Base-by-base conservation (phyloP, 495 filamentous ascomycete species). In the Podospora bellae-mahoneyi region DNA sequence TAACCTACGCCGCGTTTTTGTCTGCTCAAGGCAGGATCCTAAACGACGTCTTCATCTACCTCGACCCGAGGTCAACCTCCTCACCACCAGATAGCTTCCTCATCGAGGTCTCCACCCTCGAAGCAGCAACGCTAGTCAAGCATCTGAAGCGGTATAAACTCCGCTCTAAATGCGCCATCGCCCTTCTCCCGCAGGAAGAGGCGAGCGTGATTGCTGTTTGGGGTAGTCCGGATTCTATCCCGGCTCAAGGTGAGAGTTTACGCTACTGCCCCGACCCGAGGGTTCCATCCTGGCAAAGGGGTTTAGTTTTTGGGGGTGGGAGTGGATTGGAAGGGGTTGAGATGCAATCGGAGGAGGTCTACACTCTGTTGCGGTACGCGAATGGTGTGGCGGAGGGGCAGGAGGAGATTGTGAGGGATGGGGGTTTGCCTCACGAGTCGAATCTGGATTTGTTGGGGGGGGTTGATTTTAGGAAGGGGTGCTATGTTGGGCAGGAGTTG, bases 401-500 rank as follows among this genome's bases (percentile, higher is more conserved):
- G 73, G 69, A 71, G 0, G 95, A 99, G 82, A 88, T 99, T 18
- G 76, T 86, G 26, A 76, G 81, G 60, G 90, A 88, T 57, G 77
- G 82, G 3, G 88, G 92, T 28, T 80, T 98, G 59, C 92, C 93
- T 23, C 87, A 90, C 70, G 93, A 97, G 76, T 88, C 81, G 67
- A 95, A 97, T 76, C 82, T 97, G 70, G 95, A 99, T 77, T 82
- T 91, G 70, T 88, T 89, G 84, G 83, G 84, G 19, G 96, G 84
- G 3, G 86, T 98, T 56, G 93, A 97, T 80, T 99, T 96, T 78
- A 85, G 87, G 60, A 99, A 99, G 80, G 95, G 95, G 1, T 99
- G 95, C 78, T 99, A 99, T 77, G 88, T 98, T 0, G 95, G 95
- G 0, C 95, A 99, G 80, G 95, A 99, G 76, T 83, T 98, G 64